phyloP scores from a whole-genome alignment of 176 grass and related monocot species.

The Phragmites australis region DNA sequence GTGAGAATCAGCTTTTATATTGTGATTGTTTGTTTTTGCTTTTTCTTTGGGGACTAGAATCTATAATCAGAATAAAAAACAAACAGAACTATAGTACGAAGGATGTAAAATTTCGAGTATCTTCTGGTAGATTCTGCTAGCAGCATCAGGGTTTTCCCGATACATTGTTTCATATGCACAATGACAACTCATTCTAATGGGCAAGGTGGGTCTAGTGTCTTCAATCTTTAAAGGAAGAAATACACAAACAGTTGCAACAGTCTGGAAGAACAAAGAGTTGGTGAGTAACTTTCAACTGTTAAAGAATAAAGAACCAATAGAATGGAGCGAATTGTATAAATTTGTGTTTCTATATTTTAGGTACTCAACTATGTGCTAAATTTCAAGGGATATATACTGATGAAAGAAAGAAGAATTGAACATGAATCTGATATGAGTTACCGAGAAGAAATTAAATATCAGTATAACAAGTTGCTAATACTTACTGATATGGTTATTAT shows the following conservation, averaged over 20 bases:
- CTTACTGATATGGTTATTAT: constrained; percentile 47
- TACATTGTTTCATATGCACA: constrained; percentile 61
- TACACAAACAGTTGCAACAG: constrained; percentile 63
- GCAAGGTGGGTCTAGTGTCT: constrained; percentile 62
- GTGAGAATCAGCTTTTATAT: no score
- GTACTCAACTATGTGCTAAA: neutral
- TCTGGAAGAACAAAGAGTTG: constrained; percentile 46
- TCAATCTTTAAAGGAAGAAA: constrained; percentile 75
- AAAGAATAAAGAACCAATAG: neutral
- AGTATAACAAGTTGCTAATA: constrained; percentile 14
- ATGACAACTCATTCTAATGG: constrained; percentile 33
- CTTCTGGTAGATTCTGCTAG: constrained; percentile 53
- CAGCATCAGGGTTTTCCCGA: constrained; percentile 54
- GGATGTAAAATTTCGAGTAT: constrained; percentile 12
- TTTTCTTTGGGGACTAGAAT: no score
- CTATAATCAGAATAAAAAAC: no score
- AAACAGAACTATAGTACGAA: constrained; percentile 11
- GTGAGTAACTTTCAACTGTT: neutral
- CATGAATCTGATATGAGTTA: neutral
- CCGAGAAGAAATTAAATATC: constrained; percentile 21
- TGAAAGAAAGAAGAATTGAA: neutral
- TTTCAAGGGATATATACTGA: neutral
- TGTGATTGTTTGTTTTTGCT: no score
- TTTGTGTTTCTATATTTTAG: neutral
- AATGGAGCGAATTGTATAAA: constrained; percentile 4